Evolutionary conservation across 1,284 basidiomycete species (phyloP).

Genomic region (Ceratobasidium sp.): DNA sequence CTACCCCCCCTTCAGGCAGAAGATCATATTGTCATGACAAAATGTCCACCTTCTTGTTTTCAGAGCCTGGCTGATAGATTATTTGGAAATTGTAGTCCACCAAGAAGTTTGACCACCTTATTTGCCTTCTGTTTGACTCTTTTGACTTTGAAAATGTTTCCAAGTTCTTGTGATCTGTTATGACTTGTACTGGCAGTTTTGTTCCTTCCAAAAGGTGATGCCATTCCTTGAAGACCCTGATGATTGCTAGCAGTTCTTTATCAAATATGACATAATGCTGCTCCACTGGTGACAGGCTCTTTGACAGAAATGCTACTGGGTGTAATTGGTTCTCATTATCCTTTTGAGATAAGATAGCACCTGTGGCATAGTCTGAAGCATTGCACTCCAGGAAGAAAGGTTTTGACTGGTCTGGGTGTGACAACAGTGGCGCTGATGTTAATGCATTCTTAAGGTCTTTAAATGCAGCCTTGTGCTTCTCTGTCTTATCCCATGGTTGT

Average conservation of each 20-base stretch:
- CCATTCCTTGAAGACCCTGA: conserved; percentile 52
- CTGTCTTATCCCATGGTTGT: background rate
- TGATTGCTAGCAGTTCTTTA: conserved; percentile 56
- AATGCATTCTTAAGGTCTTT: background rate
- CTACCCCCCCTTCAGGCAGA: conserved; percentile 7
- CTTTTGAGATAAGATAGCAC: conserved; percentile 44
- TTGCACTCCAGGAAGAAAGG: conserved; percentile 44
- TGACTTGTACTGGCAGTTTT: conserved; percentile 36
- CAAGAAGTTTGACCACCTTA: no score
- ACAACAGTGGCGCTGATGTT: background rate
- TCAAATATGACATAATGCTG: conserved; percentile 52
- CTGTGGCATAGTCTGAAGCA: no score
- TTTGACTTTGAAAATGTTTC: no score
- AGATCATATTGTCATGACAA: conserved; percentile 53
- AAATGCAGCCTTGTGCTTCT: background rate
- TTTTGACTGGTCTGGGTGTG: conserved; percentile 45
- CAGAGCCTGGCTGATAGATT: conserved; percentile 51
- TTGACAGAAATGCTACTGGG: conserved; percentile 47
- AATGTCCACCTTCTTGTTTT: conserved; percentile 47
- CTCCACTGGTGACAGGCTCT: conserved; percentile 45
- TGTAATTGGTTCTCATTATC: conserved; percentile 40
- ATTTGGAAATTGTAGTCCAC: conserved; percentile 52
- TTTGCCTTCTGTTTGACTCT: no score
- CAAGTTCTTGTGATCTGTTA: no score
- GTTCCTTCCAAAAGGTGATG: conserved; percentile 50